phyloP scores from a whole-genome alignment of 805 yeast genomes.

The Saturnispora sekii region DNA sequence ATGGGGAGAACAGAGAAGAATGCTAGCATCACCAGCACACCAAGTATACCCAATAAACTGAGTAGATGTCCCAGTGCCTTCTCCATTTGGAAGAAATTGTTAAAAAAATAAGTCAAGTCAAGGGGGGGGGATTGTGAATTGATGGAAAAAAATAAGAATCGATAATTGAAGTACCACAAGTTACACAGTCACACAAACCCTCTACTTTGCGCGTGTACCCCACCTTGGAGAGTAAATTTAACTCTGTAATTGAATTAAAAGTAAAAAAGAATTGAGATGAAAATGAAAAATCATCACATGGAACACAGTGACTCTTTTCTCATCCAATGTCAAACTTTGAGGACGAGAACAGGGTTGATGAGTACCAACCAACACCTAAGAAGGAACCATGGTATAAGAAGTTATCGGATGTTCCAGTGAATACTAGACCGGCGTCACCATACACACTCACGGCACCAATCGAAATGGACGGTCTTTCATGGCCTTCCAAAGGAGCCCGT shows the following conservation, averaged over 20 bases:
- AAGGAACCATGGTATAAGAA: slow-evolving; percentile 29
- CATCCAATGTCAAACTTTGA: neutral
- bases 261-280: too few relatives aligned
- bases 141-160: too few relatives aligned
- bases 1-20: slow-evolving; percentile 67
- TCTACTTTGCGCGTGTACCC: too few relatives aligned
- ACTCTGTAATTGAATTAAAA: too few relatives aligned
- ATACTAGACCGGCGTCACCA: slow-evolving; percentile 73
- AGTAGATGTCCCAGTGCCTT: neutral
- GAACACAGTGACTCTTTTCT: too few relatives aligned
- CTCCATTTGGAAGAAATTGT: neutral
- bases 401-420: slow-evolving; percentile 45
- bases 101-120: neutral
- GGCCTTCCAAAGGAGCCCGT: slow-evolving; percentile 89
- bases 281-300: too few relatives aligned
- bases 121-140: neutral
- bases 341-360: slow-evolving; percentile 11
- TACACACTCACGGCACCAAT: slow-evolving; percentile 78
- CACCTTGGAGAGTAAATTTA: too few relatives aligned
- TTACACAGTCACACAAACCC: too few relatives aligned
- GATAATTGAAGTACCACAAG: too few relatives aligned
- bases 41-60: neutral
- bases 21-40: slow-evolving; percentile 36
- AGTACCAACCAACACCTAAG: slow-evolving; percentile 21
- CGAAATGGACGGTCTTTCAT: slow-evolving; percentile 83